phyloP scores from a whole-genome alignment of 2,329 filamentous ascomycete species.

The Beauveria sp. region DNA sequence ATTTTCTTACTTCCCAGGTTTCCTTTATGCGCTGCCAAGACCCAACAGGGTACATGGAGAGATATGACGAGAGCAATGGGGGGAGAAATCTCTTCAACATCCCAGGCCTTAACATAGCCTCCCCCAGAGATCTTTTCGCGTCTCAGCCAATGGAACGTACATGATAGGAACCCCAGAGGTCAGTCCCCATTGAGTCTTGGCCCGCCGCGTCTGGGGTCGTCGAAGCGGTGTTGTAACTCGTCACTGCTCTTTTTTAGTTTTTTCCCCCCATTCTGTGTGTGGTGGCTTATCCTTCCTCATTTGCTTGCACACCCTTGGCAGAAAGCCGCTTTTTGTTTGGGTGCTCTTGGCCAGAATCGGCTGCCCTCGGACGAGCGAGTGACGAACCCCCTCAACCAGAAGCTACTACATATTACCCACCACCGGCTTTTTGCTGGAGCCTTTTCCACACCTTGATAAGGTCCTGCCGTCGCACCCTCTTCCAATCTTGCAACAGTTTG shows the following conservation, averaged over 20 bases:
- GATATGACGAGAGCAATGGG: neutral
- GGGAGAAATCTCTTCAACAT: constrained; percentile 1
- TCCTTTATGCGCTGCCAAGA: neutral
- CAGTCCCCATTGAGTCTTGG: neutral
- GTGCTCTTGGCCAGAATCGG: neutral
- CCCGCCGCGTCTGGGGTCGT: constrained; percentile 5
- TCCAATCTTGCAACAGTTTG: neutral
- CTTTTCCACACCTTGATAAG: neutral
- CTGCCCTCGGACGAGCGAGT: constrained; percentile 1
- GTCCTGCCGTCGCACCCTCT: neutral
- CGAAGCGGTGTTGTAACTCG: neutral
- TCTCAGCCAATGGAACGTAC: neutral
- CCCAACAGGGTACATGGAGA: neutral
- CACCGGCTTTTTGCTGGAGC: constrained; percentile 1
- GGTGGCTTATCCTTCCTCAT: neutral
- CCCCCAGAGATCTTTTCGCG: neutral
- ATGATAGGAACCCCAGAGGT: neutral
- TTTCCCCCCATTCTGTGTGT: neutral
- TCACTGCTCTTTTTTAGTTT: neutral
- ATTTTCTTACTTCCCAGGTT: neutral
- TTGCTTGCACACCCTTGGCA: neutral
- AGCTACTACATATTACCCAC: neutral
- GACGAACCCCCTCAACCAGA: neutral
- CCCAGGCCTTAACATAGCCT: neutral
- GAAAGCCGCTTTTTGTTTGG: neutral